phyloP scores from a whole-genome alignment of 176 grass and related monocot genomes.

The Phoenix dactylifera region DNA sequence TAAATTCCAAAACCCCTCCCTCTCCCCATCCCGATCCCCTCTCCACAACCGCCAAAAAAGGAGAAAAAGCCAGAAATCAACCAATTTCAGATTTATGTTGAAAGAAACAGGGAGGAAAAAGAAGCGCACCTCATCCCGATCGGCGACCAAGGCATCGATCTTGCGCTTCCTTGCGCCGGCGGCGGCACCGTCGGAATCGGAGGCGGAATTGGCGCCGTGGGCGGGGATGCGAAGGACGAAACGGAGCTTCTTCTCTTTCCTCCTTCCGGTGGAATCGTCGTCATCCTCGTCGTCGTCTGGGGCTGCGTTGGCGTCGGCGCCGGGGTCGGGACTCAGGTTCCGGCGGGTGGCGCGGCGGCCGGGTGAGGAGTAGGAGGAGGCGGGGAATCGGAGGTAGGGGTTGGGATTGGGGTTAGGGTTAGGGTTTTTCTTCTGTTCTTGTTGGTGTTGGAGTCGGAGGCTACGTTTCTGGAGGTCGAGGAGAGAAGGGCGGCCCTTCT shows the following conservation, averaged over 20 bases:
- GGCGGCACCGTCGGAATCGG: slow-evolving; percentile 39
- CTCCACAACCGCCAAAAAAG: too few species aligned
- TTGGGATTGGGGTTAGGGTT: slow-evolving; percentile 15
- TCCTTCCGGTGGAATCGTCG: slow-evolving; percentile 11
- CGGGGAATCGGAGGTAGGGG: slow-evolving; percentile 11
- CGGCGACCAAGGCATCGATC: not conserved
- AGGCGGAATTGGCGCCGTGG: slow-evolving; percentile 21
- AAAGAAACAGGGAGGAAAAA: too few species aligned
- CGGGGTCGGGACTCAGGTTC: slow-evolving; percentile 21
- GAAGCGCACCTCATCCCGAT: not conserved
- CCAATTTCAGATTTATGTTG: too few species aligned
- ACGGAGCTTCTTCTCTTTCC: slow-evolving; percentile 87
- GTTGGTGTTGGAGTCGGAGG: slow-evolving; percentile 37
- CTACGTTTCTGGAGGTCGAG: slow-evolving; percentile 80
- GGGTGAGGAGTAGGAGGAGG: slow-evolving; percentile 5
- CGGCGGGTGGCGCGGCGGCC: slow-evolving; percentile 38
- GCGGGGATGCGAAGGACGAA: slow-evolving; percentile 34
- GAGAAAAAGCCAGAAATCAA: too few species aligned
- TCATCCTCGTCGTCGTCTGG: slow-evolving; percentile 34
- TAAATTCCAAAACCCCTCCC: slow-evolving; percentile 12
- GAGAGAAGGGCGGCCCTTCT: slow-evolving; percentile 96
- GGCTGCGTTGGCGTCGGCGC: slow-evolving; percentile 1
- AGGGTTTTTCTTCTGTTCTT: slow-evolving; percentile 13
- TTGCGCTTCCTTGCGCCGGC: not conserved
- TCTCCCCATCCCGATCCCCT: not conserved